phyloP scores from a whole-genome alignment of 192 early-diverging fungal species.

The Allomyces macrogynus region DNA sequence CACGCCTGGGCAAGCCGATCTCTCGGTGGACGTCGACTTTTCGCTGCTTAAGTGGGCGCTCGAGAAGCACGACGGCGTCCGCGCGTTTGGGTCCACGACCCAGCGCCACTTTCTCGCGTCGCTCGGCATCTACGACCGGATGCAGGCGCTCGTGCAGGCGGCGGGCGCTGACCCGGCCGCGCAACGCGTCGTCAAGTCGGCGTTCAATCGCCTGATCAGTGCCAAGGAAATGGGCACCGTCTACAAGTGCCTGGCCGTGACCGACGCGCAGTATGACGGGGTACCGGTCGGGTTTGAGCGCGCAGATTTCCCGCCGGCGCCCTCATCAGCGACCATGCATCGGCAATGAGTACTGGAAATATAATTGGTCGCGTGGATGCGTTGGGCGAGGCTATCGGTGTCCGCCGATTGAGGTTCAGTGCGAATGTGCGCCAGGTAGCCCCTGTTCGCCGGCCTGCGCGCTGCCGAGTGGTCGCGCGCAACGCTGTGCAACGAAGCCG shows the following conservation, averaged over 20 bases:
- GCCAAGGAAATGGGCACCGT: slow-evolving; percentile 63
- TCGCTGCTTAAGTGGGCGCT: slow-evolving; percentile 38
- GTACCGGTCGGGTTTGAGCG: background rate
- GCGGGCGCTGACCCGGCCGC: slow-evolving; percentile 16
- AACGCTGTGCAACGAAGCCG: no score
- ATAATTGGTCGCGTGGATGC: no score
- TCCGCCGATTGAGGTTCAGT: no score
- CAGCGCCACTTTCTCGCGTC: slow-evolving; percentile 55
- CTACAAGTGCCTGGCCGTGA: slow-evolving; percentile 56
- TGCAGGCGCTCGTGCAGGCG: slow-evolving; percentile 42
- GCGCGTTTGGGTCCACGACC: slow-evolving; percentile 47
- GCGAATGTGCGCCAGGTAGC: no score
- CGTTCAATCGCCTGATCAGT: slow-evolving; percentile 55
- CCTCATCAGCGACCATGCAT: no score
- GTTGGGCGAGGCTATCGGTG: no score
- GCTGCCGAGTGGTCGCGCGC: no score
- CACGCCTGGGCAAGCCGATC: slow-evolving; percentile 62
- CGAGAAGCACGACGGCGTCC: slow-evolving; percentile 10
- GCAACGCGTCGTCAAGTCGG: slow-evolving; percentile 40
- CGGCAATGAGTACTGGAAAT: no score
- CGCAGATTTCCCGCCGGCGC: background rate
- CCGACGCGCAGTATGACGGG: slow-evolving; percentile 3
- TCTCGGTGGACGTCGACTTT: slow-evolving; percentile 89
- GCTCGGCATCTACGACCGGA: slow-evolving; percentile 60
- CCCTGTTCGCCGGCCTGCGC: no score